Evolutionary conservation across 2,329 filamentous ascomycete species (phyloP), one percentile per base, ranked within the genome.

Genomic region (Ascochyta fabae): DNA sequence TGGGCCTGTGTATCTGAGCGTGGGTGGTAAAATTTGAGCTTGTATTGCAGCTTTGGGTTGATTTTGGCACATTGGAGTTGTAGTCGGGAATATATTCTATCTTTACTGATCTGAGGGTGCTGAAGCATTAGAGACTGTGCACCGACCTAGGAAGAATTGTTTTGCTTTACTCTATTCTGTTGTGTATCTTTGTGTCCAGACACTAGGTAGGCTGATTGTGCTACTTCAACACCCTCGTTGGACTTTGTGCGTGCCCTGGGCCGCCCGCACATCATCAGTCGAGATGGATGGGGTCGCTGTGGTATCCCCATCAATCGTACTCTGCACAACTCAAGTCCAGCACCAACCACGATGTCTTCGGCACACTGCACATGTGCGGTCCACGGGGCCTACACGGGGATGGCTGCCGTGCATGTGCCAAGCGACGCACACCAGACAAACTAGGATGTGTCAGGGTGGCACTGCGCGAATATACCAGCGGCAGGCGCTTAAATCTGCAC

Each of bases 341-440:
- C 59, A 64, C 43, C 56, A 53, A 58, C 58, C 58, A 59, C 48
- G 63, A 62, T 60, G 61, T 63, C 56, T 68, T 65, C 47, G 49
- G 61, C 55, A 51, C 58, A 53, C 44, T 49, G 59, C 55, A 51
- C 58, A 56, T 59, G 55, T 59, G 58, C 61, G 59, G 46, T 60
- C 41, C 56, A 52, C 53, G 42, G 54, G 48, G 46, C 51, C 55
- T 42, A 42, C 34, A 55, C 53, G 56, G 58, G 58, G 56, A 65
- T 58, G 57, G 58, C 31, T 65, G 49, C 41, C 49, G 33, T 53
- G 4, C 58, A 51, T 40, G 59, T 48, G 58, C 56, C 58, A 60
- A 53, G 56, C 39, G 46, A 51, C 48, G 60, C 59, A 58, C 46
- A 48, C 52, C 40, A 50, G 57, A 56, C 49, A 51, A 53, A 48